These are phyloP conservation scores for Trichomonas tenax DNA, from an alignment of 208 protist genomes.

Conservation along the genomic window DNA sequence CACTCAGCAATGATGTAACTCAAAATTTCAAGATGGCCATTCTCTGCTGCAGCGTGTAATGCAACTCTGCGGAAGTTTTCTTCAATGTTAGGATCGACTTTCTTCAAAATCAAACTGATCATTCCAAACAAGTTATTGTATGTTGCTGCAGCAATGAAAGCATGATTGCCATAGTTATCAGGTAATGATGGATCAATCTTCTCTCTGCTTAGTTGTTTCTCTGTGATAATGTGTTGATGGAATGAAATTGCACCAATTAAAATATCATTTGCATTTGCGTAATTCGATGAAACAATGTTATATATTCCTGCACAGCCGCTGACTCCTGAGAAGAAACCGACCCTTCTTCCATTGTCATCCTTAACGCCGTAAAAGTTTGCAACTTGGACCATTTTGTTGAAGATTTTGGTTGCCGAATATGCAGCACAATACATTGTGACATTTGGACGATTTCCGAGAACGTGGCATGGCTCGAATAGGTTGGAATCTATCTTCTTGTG, in stretches of 20 bases:
- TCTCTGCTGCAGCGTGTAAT: neutral
- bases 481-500: neutral
- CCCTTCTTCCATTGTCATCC: neutral
- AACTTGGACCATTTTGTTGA: neutral
- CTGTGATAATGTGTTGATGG: neutral
- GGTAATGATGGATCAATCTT: neutral
- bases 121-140: neutral
- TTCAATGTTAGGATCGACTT: neutral
- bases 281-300: neutral
- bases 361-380: neutral
- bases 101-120: neutral
- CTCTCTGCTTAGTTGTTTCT: neutral
- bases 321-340: neutral
- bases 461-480: neutral
- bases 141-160: neutral
- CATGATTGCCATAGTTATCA: neutral
- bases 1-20: neutral
- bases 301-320: neutral
- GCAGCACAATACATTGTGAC: neutral
- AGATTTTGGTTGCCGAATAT: neutral
- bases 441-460: neutral
- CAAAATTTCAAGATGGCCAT: neutral
- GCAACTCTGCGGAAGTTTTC: neutral
- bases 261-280: neutral
- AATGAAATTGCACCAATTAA: neutral